Evolutionary conservation across 108 stramenopile genomes (phyloP).

Genomic region (Nitzschia inconspicua): DNA sequence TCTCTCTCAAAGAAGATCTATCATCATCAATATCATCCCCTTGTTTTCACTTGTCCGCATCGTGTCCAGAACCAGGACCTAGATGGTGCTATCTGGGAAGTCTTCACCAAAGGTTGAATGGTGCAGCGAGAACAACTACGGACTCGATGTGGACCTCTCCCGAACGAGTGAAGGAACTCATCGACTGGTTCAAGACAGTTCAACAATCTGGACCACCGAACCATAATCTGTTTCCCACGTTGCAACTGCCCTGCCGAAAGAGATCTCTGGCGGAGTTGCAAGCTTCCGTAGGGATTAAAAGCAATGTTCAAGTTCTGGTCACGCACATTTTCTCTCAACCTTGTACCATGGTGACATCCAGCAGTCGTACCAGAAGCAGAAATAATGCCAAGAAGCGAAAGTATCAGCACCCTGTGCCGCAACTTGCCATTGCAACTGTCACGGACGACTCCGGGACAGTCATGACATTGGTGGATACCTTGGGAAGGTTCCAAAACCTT

Average conservation of each 20-base stretch:
- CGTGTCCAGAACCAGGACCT: constrained; percentile 18
- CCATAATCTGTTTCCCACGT: not conserved
- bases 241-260: constrained; percentile 7
- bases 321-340: not conserved
- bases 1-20: constrained; percentile 4
- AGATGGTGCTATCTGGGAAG: constrained; percentile 11
- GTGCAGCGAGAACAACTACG: not conserved
- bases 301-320: constrained; percentile 14
- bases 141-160: constrained; percentile 4
- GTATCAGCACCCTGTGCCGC: not conserved
- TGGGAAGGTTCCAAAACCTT: constrained; percentile 1
- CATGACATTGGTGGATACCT: constrained; percentile 25
- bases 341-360: not conserved
- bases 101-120: not conserved
- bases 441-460: constrained; percentile 10
- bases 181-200: constrained; percentile 3
- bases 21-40: constrained; percentile 2
- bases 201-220: too few species aligned
- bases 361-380: not conserved
- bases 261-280: constrained; percentile 14
- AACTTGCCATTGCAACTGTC: constrained; percentile 13
- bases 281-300: not conserved
- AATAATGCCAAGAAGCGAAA: constrained; percentile 1
- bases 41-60: not conserved
- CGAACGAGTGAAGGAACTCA: constrained; percentile 8